Evolutionary conservation across 768 basidiomycete species (phyloP), one percentile per base, ranked within the genome.

Genomic region (Trametes coccinea): DNA sequence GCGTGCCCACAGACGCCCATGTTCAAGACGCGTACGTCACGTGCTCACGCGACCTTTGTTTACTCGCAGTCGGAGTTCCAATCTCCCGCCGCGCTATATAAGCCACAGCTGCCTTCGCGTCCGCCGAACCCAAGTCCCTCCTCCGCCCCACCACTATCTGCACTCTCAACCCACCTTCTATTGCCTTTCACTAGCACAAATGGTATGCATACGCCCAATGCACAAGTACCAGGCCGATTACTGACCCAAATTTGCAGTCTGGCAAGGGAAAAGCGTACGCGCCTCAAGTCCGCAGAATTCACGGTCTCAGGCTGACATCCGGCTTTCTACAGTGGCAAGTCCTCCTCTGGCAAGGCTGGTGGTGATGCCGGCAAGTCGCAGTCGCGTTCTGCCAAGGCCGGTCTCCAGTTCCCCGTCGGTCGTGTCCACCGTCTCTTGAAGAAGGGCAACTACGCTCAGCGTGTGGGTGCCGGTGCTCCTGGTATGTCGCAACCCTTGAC

Each of bases 361-460:
- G 75, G 75, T 46, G 82, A 84, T 56, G 59, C 74, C 41, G 72
- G 74, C 65, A 88, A 88, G 76, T 77, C 81, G 7, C 80, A 84
- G 69, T 87, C 89, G 55, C 86, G 89, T 59, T 92, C 92, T 13
- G 75, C 80, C 51, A 82, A 80, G 73, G 83, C 84, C 4, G 83
- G 85, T 63, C 76, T 86, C 59, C 84, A 85, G 68, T 90, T 93
- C 77, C 89, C 92, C 59, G 91, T 93, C 61, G 86, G 86, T 73
- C 88, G 92, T 81, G 88, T 93, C 67, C 89, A 90, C 75, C 83
- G 92, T 74, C 76, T 88, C 17, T 71, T 93, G 73, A 90, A 88
- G 78, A 80, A 81, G 69, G 87, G 85, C 43, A 88, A 88, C 78
- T 88, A 88, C 69, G 86, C 83, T 5, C 84, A 85, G 71, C 84